These are phyloP conservation scores for Dichotomocladium elegans DNA, from an alignment of 371 early-diverging fungal species.

Conservation along the genomic window DNA sequence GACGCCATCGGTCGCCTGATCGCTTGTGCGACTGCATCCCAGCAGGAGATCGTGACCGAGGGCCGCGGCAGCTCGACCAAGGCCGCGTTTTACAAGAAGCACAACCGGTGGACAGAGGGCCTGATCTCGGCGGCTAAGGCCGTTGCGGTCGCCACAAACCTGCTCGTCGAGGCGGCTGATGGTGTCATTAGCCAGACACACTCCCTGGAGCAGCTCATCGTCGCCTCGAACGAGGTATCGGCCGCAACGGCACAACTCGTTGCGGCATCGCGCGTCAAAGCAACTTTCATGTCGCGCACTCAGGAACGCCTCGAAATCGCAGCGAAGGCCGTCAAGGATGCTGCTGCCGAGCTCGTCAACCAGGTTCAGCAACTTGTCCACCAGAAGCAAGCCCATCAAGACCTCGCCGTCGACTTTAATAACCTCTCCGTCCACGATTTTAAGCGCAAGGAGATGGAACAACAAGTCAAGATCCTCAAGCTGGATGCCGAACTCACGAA, in stretches of 20 bases:
- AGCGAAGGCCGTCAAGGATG: constrained; percentile 90
- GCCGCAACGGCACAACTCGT: constrained; percentile 97
- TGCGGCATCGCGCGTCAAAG: constrained; percentile 94
- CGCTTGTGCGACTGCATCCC: constrained; percentile 88
- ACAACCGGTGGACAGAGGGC: constrained; percentile 98
- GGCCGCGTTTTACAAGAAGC: constrained; percentile 96
- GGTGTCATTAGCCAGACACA: constrained; percentile 91
- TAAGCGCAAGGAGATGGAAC: constrained; percentile 95
- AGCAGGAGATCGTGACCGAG: constrained; percentile 95
- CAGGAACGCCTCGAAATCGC: constrained; percentile 91
- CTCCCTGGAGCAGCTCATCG: constrained; percentile 90
- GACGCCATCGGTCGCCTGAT: constrained; percentile 94
- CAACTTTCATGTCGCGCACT: constrained; percentile 84
- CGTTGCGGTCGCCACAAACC: constrained; percentile 88
- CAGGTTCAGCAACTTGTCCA: constrained; percentile 88
- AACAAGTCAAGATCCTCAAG: constrained; percentile 94
- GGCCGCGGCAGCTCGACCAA: constrained; percentile 83
- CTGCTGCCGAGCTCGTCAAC: constrained; percentile 86
- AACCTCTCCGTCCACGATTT: constrained; percentile 86
- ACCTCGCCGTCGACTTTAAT: constrained; percentile 64
- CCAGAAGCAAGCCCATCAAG: constrained; percentile 46
- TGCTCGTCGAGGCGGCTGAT: constrained; percentile 93
- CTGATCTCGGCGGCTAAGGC: constrained; percentile 96
- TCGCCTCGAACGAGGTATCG: constrained; percentile 93
- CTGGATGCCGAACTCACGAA: constrained; percentile 87